Evolutionary conservation across 2,329 filamentous ascomycete genomes (phyloP).

Genomic region (Cyanodermella asteris): DNA sequence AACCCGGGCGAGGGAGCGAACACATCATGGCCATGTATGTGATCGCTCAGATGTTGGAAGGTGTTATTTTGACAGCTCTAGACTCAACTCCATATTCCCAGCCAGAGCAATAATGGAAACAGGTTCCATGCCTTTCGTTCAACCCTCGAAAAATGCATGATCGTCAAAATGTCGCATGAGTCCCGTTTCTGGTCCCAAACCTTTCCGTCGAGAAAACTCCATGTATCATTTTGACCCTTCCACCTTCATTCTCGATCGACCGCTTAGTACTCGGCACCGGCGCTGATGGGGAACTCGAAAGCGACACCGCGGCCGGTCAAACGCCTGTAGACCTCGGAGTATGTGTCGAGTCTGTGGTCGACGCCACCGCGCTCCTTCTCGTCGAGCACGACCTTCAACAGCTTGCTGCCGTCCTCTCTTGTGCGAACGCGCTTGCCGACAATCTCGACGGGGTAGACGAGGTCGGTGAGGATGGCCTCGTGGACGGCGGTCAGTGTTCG

Average conservation of each 20-base stretch:
- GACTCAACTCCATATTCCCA: neutral
- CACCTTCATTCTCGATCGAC: too few relatives aligned
- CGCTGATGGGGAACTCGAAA: slow-evolving; percentile 94
- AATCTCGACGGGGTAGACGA: slow-evolving; percentile 99
- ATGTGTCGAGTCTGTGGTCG: slow-evolving; percentile 98
- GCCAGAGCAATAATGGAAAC: neutral
- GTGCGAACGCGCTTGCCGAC: slow-evolving; percentile 97
- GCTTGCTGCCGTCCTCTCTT: slow-evolving; percentile 96
- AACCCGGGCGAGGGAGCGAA: too few relatives aligned
- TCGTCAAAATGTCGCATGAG: neutral
- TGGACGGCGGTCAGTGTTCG: slow-evolving; percentile 97
- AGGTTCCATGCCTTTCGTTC: neutral
- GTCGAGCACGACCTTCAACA: slow-evolving; percentile 96
- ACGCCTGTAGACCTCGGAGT: slow-evolving; percentile 97
- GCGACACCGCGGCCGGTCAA: slow-evolving; percentile 88
- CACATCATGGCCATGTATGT: too few relatives aligned
- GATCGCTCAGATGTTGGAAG: too few relatives aligned
- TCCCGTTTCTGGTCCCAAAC: neutral
- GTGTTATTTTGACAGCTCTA: too few relatives aligned
- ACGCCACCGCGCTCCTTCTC: slow-evolving; percentile 99
- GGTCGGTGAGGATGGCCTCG: slow-evolving; percentile 92
- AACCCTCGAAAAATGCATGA: neutral
- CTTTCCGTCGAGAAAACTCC: too few relatives aligned
- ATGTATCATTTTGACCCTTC: too few relatives aligned
- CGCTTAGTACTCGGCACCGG: slow-evolving; percentile 57